These are phyloP conservation scores for Xerocomus amazonicus DNA, from an alignment of 1,284 basidiomycete genomes.

Conservation along the genomic window DNA sequence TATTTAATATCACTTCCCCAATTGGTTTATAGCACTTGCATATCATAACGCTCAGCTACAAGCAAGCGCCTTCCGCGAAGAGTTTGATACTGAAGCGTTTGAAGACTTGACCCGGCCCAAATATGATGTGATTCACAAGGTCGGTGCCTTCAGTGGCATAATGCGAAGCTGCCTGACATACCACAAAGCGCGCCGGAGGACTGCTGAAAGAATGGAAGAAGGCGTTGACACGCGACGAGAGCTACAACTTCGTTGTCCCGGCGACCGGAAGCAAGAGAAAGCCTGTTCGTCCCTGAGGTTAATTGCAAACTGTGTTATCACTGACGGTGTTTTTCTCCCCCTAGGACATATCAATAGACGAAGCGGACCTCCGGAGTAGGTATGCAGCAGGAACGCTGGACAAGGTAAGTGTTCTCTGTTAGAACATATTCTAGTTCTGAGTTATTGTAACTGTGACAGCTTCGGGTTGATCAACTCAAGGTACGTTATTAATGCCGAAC, in stretches of 20 bases:
- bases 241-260: slow-evolving; percentile 48
- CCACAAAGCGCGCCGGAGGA: slow-evolving; percentile 63
- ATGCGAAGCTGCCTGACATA: neutral
- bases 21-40: slow-evolving; percentile 52
- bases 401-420: slow-evolving; percentile 50
- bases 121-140: slow-evolving; percentile 76
- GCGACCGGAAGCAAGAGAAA: slow-evolving; percentile 63
- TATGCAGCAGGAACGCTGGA: slow-evolving; percentile 54
- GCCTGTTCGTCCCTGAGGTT: slow-evolving; percentile 45
- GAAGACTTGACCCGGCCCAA: slow-evolving; percentile 82
- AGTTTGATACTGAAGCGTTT: slow-evolving; percentile 72
- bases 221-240: slow-evolving; percentile 61
- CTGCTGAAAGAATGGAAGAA: slow-evolving; percentile 77
- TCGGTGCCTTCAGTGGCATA: slow-evolving; percentile 26
- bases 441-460: slow-evolving; percentile 38
- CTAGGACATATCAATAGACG: slow-evolving; percentile 57
- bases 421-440: neutral
- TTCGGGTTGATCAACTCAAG: slow-evolving; percentile 76
- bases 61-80: slow-evolving; percentile 87
- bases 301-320: neutral
- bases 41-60: slow-evolving; percentile 90
- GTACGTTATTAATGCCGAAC: slow-evolving; percentile 34
- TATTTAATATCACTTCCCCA: slow-evolving; percentile 1
- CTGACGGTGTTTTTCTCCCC: slow-evolving; percentile 1
- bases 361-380: slow-evolving; percentile 65